Evolutionary conservation across 768 basidiomycete species (phyloP).

Genomic region (Lentinula detonsa): DNA sequence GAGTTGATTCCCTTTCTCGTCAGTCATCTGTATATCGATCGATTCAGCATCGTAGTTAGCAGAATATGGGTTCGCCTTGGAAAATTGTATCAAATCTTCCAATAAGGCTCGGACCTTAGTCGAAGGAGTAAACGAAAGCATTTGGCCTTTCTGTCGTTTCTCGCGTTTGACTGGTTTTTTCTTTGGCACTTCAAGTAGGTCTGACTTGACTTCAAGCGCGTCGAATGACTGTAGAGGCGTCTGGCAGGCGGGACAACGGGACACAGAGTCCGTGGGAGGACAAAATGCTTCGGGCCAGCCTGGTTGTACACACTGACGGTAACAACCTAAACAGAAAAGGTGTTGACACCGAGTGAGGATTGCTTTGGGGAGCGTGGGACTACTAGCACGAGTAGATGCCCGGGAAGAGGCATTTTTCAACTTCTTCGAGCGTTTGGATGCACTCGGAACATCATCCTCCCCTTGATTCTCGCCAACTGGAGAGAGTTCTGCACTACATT

Average conservation of each 20-base stretch:
- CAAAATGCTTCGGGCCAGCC: conserved; percentile 59
- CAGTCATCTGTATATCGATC: conserved; percentile 72
- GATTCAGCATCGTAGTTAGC: conserved; percentile 76
- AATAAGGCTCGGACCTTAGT: conserved; percentile 88
- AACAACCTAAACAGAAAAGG: conserved; percentile 85
- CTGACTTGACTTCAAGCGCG: conserved; percentile 76
- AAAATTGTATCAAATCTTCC: conserved; percentile 74
- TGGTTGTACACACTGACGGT: conserved; percentile 70
- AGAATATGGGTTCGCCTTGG: conserved; percentile 80
- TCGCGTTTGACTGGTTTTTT: conserved; percentile 63
- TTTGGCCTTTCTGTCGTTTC: conserved; percentile 52
- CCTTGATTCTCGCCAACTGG: conserved; percentile 38
- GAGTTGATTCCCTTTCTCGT: conserved; percentile 62
- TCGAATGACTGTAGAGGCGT: conserved; percentile 61
- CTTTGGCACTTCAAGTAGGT: conserved; percentile 45
- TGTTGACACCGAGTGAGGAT: conserved; percentile 93
- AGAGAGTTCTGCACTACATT: conserved; percentile 78
- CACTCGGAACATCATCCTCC: conserved; percentile 48
- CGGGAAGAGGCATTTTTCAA: conserved; percentile 53
- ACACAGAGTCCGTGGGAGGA: conserved; percentile 31
- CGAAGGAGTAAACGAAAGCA: conserved; percentile 61
- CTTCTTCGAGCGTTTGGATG: conserved; percentile 42
- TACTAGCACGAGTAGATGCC: conserved; percentile 67
- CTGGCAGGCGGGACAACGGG: conserved; percentile 78
- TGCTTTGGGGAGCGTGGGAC: conserved; percentile 57